A percentile compares a stretch with the other conserved stretches of the same genome.
phyloP scores from a whole-genome alignment of 176 grass and related monocot genomes.

The Oryza meyeriana region DNA sequence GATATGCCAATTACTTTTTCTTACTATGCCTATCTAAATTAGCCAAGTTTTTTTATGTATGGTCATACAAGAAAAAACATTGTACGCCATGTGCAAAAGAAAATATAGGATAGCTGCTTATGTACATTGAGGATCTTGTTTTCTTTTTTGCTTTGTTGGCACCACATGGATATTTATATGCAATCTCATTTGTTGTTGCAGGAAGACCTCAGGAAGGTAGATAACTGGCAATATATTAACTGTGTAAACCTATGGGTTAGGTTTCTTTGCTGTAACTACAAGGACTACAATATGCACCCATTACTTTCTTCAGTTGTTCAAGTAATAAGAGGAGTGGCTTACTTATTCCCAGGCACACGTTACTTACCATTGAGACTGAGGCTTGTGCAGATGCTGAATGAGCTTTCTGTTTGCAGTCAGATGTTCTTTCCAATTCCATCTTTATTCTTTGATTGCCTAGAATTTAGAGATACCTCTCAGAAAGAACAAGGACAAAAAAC shows the following conservation, averaged over 20 bases:
- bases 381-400: conserved; percentile 83
- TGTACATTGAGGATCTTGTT: conserved; percentile 3
- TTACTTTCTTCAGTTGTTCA: conserved; percentile 59
- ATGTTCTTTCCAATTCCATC: conserved; percentile 85
- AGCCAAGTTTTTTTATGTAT: neutral
- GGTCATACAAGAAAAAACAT: neutral
- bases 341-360: conserved; percentile 59
- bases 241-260: conserved; percentile 84
- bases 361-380: conserved; percentile 76
- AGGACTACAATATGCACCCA: conserved; percentile 62
- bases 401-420: conserved; percentile 65
- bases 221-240: conserved; percentile 86
- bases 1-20: conserved; percentile 1
- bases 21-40: neutral
- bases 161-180: conserved; percentile 9
- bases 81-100: neutral
- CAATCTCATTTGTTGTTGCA: conserved; percentile 43
- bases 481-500: conserved; percentile 41
- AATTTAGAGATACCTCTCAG: conserved; percentile 48
- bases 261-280: conserved; percentile 74
- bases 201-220: conserved; percentile 86
- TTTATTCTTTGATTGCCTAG: conserved; percentile 72
- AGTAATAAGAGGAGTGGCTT: conserved; percentile 69
- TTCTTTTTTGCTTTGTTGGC: conserved; percentile 21
- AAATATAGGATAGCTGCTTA: neutral